Base-by-base conservation (phyloP, 2,329 filamentous ascomycete species). In the Dactylellina haptotyla region DNA sequence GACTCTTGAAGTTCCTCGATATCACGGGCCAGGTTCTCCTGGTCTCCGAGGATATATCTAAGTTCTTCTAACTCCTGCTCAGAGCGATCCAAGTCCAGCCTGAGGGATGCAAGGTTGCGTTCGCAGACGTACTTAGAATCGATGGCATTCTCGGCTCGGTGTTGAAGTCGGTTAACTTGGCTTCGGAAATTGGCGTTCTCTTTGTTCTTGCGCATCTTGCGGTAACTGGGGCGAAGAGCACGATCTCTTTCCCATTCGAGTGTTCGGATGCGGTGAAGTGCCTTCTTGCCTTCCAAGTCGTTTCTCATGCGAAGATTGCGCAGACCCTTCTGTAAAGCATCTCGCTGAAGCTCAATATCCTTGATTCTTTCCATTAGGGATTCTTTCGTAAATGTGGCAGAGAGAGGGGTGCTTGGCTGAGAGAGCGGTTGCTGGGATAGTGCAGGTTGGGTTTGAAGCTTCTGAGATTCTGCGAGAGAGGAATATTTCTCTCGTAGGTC, bases 91-190 rank as follows among this genome's bases (percentile, higher is more conserved):
- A 99, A 87, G 79, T 98, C 94, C 90, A 97, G 97, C 83, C 97
- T 96, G 65, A 98, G 83, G 63, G 93, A 92, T 58, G 88, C 86
- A 1, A 98, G 84, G 16, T 92, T 92, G 82, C 96, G 96, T 82
- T 97, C 94, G 75, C 93, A 94, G 79, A 96, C 90, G 89, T 92
- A 98, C 81, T 98, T 98, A 79, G 96, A 91, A 79, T 97, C 92
- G 12, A 98, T 86, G 14, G 94, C 94, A 76, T 98, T 94, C 78
- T 99, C 94, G 28, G 94, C 94, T 61, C 95, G 88, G 75, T 89
- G 89, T 45, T 95, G 89, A 65, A 99, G 85, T 14, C 90, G 86
- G 57, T 90, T 91, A 75, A 99, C 90, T 80, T 99, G 95, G 23
- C 90, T 88, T 71, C 93, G 89, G 45, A 98, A 84, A 75, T 86